A percentile compares a stretch with the other conserved stretches of the same genome.
phyloP scores from a whole-genome alignment of 768 basidiomycete species.

The Boletellus ananas region DNA sequence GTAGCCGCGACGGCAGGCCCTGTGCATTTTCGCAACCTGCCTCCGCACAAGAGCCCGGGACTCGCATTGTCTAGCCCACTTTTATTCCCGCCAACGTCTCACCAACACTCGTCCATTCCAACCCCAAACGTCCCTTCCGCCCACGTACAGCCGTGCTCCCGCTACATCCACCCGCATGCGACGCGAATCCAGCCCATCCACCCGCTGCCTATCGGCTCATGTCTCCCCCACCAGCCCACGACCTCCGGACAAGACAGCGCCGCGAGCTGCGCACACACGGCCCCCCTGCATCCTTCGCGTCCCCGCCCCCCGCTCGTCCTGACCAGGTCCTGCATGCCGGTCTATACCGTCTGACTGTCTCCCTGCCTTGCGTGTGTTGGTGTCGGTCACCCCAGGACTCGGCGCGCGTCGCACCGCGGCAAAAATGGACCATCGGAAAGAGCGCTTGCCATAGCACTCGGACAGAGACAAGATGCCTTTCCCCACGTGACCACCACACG shows the following conservation, averaged over 20 bases:
- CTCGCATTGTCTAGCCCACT: constrained; percentile 9
- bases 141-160: not conserved
- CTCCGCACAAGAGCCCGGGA: constrained; percentile 25
- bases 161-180: constrained; percentile 5
- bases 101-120: constrained; percentile 7
- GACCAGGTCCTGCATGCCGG: not conserved
- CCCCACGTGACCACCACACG: constrained; percentile 22
- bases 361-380: not conserved
- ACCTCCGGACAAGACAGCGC: not conserved
- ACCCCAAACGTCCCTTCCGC: not conserved
- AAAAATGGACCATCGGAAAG: constrained; percentile 3
- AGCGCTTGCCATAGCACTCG: constrained; percentile 4
- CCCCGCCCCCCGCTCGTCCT: constrained; percentile 6
- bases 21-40: constrained; percentile 27
- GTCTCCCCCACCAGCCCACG: constrained; percentile 1
- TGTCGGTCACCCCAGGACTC: not conserved
- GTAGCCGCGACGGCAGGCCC: constrained; percentile 33
- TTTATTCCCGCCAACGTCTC: constrained; percentile 3
- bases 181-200: constrained; percentile 8
- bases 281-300: constrained; percentile 1
- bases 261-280: not conserved
- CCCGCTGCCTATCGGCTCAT: not conserved
- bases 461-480: constrained; percentile 4
- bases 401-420: constrained; percentile 1
- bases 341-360: constrained; percentile 1